phyloP scores from a whole-genome alignment of 2,329 filamentous ascomycete genomes.

The Colletotrichum sublineola region DNA sequence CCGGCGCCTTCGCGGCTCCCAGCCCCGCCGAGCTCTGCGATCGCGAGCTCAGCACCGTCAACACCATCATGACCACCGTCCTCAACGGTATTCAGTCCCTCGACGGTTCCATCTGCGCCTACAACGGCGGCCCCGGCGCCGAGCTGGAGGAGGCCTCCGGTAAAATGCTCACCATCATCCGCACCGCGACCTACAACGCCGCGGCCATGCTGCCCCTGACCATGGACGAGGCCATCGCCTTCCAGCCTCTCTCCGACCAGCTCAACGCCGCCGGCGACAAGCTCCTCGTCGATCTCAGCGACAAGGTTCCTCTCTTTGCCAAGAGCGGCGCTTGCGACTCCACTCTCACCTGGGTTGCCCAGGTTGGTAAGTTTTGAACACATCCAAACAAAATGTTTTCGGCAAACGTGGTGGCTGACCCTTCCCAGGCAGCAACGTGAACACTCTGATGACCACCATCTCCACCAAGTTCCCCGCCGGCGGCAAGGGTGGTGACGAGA shows the following conservation, averaged over 20 bases:
- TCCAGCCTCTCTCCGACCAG: constrained; percentile 39
- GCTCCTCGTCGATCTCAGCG: constrained; percentile 33
- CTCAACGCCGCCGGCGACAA: constrained; percentile 41
- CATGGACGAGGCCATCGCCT: constrained; percentile 41
- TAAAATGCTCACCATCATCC: constrained; percentile 36
- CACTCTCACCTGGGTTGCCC: constrained; percentile 35
- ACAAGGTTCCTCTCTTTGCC: constrained; percentile 24
- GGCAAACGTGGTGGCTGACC: neutral
- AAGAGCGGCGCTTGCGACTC: constrained; percentile 26
- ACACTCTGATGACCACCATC: constrained; percentile 40
- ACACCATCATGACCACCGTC: constrained; percentile 41
- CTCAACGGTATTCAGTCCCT: constrained; percentile 34
- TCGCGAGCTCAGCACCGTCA: constrained; percentile 34
- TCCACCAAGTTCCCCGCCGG: constrained; percentile 41
- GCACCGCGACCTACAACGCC: constrained; percentile 39
- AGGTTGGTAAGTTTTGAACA: constrained; percentile 17
- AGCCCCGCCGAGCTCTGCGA: constrained; percentile 27
- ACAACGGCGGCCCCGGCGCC: constrained; percentile 29
- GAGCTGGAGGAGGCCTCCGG: constrained; percentile 20
- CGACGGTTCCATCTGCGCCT: constrained; percentile 25
- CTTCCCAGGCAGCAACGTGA: constrained; percentile 29
- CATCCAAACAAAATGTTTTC: accelerated
- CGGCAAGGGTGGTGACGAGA: constrained; percentile 40
- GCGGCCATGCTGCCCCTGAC: constrained; percentile 26
- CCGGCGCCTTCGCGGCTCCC: constrained; percentile 29